phyloP scores from a whole-genome alignment of 148 eudicot genomes.

The Rhododendron kiyosumense region DNA sequence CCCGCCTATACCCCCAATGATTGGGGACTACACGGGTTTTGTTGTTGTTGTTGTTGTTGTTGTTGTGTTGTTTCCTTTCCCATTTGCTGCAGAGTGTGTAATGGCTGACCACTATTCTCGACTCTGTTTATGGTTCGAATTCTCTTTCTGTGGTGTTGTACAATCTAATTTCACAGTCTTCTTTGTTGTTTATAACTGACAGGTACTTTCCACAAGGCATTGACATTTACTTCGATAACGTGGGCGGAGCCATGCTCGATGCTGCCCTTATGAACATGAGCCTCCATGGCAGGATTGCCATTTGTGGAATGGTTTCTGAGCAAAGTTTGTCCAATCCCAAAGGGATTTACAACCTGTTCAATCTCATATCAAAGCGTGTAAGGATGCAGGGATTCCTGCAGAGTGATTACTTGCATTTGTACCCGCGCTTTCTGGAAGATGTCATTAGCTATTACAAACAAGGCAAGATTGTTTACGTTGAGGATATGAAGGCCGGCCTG shows the following conservation, averaged over 20 bases:
- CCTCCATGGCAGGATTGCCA: slow-evolving; percentile 59
- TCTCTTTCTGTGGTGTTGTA: neutral
- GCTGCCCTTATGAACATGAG: slow-evolving; percentile 89
- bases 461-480: slow-evolving; percentile 69
- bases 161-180: neutral
- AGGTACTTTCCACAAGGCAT: slow-evolving; percentile 80
- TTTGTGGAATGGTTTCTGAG: slow-evolving; percentile 83
- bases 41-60: too few species aligned
- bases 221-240: slow-evolving; percentile 88
- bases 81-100: neutral
- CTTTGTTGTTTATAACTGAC: neutral
- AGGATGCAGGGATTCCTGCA: slow-evolving; percentile 71
- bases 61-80: neutral
- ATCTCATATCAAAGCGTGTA: slow-evolving; percentile 45
- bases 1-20: too few species aligned
- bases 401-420: slow-evolving; percentile 65
- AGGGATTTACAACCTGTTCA: slow-evolving; percentile 53
- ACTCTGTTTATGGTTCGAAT: neutral
- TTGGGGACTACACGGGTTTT: too few species aligned
- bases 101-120: neutral
- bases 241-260: slow-evolving; percentile 85
- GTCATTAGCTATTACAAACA: slow-evolving; percentile 43
- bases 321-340: slow-evolving; percentile 32
- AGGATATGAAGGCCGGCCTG: slow-evolving; percentile 63
- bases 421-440: slow-evolving; percentile 51